phyloP scores from a whole-genome alignment of 2,329 filamentous ascomycete genomes.

The Coniella vitis region DNA sequence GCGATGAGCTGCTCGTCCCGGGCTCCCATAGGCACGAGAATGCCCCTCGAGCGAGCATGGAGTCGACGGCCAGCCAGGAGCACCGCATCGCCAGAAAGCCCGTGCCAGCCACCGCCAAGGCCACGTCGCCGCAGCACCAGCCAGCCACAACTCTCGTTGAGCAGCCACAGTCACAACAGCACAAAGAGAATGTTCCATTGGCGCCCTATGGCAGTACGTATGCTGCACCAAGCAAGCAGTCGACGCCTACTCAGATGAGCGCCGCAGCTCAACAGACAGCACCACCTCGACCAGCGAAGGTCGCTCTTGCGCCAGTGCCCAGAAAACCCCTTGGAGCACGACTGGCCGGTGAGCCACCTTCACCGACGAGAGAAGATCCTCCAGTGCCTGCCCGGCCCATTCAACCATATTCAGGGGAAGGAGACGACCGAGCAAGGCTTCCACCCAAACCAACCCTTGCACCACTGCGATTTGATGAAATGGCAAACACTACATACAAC shows the following conservation, averaged over 20 bases:
- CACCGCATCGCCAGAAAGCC: constrained; percentile 45
- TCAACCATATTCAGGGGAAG: not conserved
- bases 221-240: not conserved
- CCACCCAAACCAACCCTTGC: not conserved
- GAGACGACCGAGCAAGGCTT: not conserved
- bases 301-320: not conserved
- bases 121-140: constrained; percentile 5
- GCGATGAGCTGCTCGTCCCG: constrained; percentile 38
- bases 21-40: constrained; percentile 24
- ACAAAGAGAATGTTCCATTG: constrained; percentile 19
- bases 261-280: not conserved
- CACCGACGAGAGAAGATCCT: constrained; percentile 1
- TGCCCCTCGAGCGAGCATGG: constrained; percentile 36
- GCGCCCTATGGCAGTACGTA: constrained; percentile 4
- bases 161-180: not conserved
- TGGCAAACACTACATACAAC: not conserved
- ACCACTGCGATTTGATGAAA: not conserved
- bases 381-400: not conserved
- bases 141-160: not conserved
- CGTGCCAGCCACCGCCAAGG: constrained; percentile 30
- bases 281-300: not conserved
- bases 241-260: not conserved
- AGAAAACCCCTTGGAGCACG: constrained; percentile 18
- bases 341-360: constrained; percentile 5
- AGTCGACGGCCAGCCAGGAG: constrained; percentile 29